Base-by-base conservation (phyloP, 352 stramenopile species). In the Phytophthora lateralis region DNA sequence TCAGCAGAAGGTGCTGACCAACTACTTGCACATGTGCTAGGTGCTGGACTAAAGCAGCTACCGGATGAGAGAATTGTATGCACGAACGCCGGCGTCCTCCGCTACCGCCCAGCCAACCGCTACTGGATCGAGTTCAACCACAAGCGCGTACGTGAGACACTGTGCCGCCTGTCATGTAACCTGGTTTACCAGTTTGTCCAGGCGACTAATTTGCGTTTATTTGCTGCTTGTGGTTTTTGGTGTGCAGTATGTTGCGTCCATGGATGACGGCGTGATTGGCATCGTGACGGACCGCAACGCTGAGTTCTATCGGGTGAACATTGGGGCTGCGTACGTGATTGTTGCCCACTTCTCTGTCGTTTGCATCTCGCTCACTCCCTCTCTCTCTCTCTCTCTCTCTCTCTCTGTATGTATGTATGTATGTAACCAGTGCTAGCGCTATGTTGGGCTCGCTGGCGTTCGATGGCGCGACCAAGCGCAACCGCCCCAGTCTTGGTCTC, bases 401-500 rank as follows among this genome's bases (percentile, higher is more conserved):
- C 57, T 21, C 6, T 24, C 21, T 24, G n/a, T n/a, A n/a, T n/a
- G n/a, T n/a, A n/a, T n/a, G n/a, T n/a, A n/a, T n/a, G n/a, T n/a
- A 46, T 73, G 8, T 26, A 10, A 8, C 20, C 60, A 95, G 85
- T 35, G 88, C 82, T 30, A 90, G 69, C 27, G 84, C 80, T 51
- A 89, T 69, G 11, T 66, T 95, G 12, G 80, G 81, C 7, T 71
- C 78, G 11, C 70, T 99, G 2, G 93, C 87, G 32, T 99, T 99
- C 65, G 97, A 99, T 73, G 97, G 97, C 21, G 97, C 97, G n/a
- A 98, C 92, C 3, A 99, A 99, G 77, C 82, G 97, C 17, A 99
- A 99, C 72, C 93, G 96, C 56, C 97, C 97, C 3, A 94, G 88
- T 27, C 84, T 99, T 26, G 87, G 89, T 55, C 77, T 93, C 12